A percentile compares a stretch with the other conserved stretches of the same genome.
Conservation (phyloP, 176 grass and related monocot genomes). For the Zizania latifolia region DNA sequence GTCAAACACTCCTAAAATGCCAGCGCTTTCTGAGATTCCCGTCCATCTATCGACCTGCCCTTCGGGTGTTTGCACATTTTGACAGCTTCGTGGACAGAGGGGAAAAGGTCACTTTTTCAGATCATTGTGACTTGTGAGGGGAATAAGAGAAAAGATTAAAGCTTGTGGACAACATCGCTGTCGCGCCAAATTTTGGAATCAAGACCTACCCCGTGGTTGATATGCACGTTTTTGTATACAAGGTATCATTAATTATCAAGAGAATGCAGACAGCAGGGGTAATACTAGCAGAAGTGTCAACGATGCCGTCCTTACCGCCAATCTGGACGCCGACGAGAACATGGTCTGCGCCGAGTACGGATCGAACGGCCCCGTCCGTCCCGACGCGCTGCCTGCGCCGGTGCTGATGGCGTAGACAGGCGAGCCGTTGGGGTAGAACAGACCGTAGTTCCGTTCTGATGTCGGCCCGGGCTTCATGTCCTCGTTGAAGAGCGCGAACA, state of each 20-base stretch:
- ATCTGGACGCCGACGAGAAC: constrained; percentile 36
- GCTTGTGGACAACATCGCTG: background rate
- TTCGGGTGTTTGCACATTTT: constrained; percentile 20
- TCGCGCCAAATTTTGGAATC: constrained; percentile 45
- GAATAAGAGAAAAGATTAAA: constrained; percentile 19
- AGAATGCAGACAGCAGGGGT: background rate
- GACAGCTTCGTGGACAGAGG: background rate
- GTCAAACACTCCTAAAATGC: constrained; percentile 23
- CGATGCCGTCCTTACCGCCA: constrained; percentile 30
- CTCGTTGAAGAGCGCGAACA: constrained; percentile 91
- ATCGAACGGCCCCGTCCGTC: background rate
- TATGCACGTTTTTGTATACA: constrained; percentile 28
- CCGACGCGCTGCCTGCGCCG: background rate
- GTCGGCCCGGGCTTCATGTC: constrained; percentile 57
- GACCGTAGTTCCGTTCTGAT: constrained; percentile 77
- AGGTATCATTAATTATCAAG: background rate
- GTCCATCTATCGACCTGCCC: constrained; percentile 21
- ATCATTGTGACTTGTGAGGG: constrained; percentile 17
- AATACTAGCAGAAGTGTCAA: constrained; percentile 20
- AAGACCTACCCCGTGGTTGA: constrained; percentile 33
- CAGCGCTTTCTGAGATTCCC: constrained; percentile 28
- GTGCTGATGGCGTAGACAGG: constrained; percentile 55
- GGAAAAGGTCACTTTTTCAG: constrained; percentile 5
- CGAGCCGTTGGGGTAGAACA: constrained; percentile 60
- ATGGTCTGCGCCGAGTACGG: constrained; percentile 39